phyloP scores from a whole-genome alignment of 1,139 yeast species.

The Taphrina flavorubra region DNA sequence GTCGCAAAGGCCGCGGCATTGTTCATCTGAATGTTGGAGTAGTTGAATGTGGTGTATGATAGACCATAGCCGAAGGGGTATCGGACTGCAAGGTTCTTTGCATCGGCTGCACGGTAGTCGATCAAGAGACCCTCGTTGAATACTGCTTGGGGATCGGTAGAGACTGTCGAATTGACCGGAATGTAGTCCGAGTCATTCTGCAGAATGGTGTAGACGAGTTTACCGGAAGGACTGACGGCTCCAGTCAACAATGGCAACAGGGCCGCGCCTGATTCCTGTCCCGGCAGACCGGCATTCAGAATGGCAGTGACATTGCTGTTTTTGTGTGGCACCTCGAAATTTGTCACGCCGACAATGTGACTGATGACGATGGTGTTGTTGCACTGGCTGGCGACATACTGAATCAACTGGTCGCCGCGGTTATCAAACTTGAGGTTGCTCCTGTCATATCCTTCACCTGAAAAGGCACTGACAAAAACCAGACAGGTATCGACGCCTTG shows the following conservation, averaged over 20 bases:
- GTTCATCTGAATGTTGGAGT: constrained; percentile 43
- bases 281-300: constrained; percentile 62
- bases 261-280: constrained; percentile 61
- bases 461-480: constrained; percentile 55
- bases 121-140: constrained; percentile 53
- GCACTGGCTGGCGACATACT: constrained; percentile 58
- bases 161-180: constrained; percentile 35
- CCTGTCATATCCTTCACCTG: constrained; percentile 72
- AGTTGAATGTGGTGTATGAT: constrained; percentile 60
- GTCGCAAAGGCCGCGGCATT: constrained; percentile 1
- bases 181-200: constrained; percentile 61
- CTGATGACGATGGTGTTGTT: constrained; percentile 64
- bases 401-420: constrained; percentile 64
- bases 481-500: constrained; percentile 63
- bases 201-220: constrained; percentile 68
- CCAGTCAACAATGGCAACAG: constrained; percentile 63
- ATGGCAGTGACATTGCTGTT: constrained; percentile 65
- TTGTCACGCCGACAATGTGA: constrained; percentile 65
- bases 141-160: constrained; percentile 54
- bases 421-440: constrained; percentile 64
- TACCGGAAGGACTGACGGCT: constrained; percentile 65
- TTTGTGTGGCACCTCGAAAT: constrained; percentile 65
- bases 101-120: constrained; percentile 64
- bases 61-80: constrained; percentile 69
- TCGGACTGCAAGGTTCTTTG: constrained; percentile 62